Evolutionary conservation across 805 yeast species (phyloP).

Genomic region (Candida insectalens): DNA sequence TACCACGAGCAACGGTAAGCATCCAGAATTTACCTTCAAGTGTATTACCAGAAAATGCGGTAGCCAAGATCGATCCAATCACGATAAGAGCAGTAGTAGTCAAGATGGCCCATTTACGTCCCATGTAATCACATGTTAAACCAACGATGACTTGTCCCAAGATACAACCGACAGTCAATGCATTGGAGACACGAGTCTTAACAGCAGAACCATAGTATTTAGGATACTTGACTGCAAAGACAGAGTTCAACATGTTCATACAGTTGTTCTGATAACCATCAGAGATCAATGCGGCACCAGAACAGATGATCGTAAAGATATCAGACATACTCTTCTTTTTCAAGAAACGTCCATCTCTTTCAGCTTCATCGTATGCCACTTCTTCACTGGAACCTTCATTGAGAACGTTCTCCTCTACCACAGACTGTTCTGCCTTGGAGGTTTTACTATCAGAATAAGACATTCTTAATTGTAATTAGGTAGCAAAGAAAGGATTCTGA

Average conservation of each 20-base stretch:
- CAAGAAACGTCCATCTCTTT: conserved; percentile 9
- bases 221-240: conserved; percentile 25
- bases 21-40: conserved; percentile 40
- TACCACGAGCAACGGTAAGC: conserved; percentile 64
- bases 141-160: conserved; percentile 55
- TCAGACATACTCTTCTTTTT: conserved; percentile 24
- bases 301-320: conserved; percentile 42
- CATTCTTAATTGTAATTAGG: no score
- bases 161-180: conserved; percentile 45
- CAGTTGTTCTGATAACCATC: conserved; percentile 32
- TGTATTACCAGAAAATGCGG: conserved; percentile 47
- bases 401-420: not conserved
- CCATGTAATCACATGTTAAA: conserved; percentile 44
- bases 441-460: no score
- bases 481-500: no score
- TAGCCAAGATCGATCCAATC: conserved; percentile 46
- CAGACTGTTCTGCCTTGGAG: not conserved
- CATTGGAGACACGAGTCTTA: conserved; percentile 27
- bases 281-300: conserved; percentile 68
- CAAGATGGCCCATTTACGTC: conserved; percentile 52
- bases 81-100: conserved; percentile 49
- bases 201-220: conserved; percentile 32
- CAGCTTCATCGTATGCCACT: conserved; percentile 10
- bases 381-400: not conserved
- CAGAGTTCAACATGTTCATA: conserved; percentile 18